Conservation (phyloP, 139 green algal genomes). For the Tetradesmus lagerheimii region DNA sequence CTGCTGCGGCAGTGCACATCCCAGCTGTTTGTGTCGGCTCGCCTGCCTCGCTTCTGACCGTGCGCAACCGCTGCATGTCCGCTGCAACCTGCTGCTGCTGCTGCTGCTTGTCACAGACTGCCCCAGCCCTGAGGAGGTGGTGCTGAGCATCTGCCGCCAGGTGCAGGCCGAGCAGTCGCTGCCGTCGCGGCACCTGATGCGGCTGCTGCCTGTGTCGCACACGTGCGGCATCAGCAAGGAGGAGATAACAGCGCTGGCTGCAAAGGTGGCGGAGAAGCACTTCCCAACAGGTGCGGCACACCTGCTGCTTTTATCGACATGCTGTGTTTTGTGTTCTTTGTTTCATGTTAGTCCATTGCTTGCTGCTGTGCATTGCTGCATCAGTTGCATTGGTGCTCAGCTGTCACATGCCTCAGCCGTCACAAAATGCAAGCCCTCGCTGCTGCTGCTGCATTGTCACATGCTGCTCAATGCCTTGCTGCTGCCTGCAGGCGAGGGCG, state of each 20-base stretch:
- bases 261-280: slow-evolving; percentile 40
- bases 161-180: slow-evolving; percentile 43
- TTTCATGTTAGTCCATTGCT: too few species aligned
- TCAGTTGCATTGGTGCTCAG: too few species aligned
- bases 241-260: slow-evolving; percentile 50
- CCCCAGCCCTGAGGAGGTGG: slow-evolving; percentile 56
- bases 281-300: slow-evolving; percentile 50
- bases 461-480: slow-evolving; percentile 13
- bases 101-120: slow-evolving; percentile 19
- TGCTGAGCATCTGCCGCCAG: slow-evolving; percentile 47
- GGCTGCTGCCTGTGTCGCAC: slow-evolving; percentile 59
- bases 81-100: neutral
- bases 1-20: too few species aligned
- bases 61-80: too few species aligned
- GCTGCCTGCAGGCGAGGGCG: slow-evolving; percentile 32
- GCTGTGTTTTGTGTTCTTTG: too few species aligned
- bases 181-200: slow-evolving; percentile 48
- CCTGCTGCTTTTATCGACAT: neutral
- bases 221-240: slow-evolving; percentile 58
- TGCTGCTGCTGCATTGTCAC: neutral
- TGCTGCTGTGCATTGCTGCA: too few species aligned
- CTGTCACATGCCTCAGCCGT: neutral
- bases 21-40: too few species aligned
- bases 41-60: too few species aligned
- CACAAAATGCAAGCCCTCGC: neutral